Evolutionary conservation across 228 moss, liverwort and hornwort species (phyloP).

Genomic region (Sphagnum fallax): DNA sequence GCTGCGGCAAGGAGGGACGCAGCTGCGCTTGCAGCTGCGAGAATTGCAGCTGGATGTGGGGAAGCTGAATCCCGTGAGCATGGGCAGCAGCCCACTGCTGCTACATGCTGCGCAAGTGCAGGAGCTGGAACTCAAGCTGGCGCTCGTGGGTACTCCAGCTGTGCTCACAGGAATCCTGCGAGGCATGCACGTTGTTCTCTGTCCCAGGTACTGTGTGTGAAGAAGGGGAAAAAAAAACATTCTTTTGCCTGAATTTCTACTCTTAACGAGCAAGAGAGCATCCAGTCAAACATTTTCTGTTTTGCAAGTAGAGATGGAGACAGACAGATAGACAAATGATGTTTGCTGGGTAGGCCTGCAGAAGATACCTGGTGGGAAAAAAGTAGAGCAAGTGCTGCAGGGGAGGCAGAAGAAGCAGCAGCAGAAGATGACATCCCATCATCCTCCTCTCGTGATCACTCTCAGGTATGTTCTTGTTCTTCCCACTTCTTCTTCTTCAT

Average conservation of each 20-base stretch:
- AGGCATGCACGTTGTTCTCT: constrained; percentile 66
- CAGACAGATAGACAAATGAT: not conserved
- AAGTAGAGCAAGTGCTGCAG: constrained; percentile 12
- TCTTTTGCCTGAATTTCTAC: not conserved
- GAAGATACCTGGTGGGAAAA: constrained; percentile 49
- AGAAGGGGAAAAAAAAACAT: too few species aligned
- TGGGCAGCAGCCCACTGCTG: constrained; percentile 60
- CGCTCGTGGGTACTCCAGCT: constrained; percentile 61
- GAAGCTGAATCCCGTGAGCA: constrained; percentile 44
- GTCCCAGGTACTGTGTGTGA: constrained; percentile 56
- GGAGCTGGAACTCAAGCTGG: constrained; percentile 48
- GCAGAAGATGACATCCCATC: not conserved
- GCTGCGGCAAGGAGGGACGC: constrained; percentile 32
- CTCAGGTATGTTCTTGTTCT: not conserved
- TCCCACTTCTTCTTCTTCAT: not conserved
- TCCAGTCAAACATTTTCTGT: not conserved
- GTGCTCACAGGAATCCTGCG: constrained; percentile 57
- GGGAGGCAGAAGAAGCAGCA: not conserved
- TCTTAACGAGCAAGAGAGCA: too few species aligned
- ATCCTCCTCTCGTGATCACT: not conserved
- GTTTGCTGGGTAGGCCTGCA: constrained; percentile 36
- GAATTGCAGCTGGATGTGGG: constrained; percentile 55
- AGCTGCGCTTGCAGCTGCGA: constrained; percentile 49
- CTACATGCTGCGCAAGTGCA: constrained; percentile 61
- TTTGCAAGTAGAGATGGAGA: not conserved